A percentile compares a stretch with the other conserved stretches of the same genome.
phyloP scores from a whole-genome alignment of 352 stramenopile species.

The Phytophthora pseudosyringae region DNA sequence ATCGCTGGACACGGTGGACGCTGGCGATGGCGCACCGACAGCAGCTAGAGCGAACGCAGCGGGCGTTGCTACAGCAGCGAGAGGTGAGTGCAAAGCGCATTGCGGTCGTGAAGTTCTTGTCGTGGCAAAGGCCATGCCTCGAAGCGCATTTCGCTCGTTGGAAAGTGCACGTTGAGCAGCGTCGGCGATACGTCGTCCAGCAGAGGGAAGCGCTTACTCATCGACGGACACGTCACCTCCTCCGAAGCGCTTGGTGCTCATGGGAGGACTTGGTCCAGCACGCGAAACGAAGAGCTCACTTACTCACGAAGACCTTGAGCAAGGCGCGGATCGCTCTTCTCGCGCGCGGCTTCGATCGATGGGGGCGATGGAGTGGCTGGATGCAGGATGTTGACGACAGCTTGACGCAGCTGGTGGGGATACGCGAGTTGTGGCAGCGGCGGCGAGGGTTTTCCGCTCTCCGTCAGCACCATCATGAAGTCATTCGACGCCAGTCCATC shows the following conservation, averaged over 20 bases:
- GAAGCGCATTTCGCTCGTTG: slow-evolving; percentile 34
- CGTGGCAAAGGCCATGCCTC: slow-evolving; percentile 39
- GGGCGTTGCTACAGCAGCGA: slow-evolving; percentile 9
- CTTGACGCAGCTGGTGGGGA: slow-evolving; percentile 21
- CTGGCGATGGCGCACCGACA: slow-evolving; percentile 9
- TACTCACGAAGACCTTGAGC: slow-evolving; percentile 6
- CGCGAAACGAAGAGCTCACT: slow-evolving; percentile 15
- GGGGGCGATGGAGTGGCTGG: slow-evolving; percentile 17
- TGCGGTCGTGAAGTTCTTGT: slow-evolving; percentile 29
- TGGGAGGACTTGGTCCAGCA: slow-evolving; percentile 9
- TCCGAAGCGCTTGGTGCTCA: slow-evolving; percentile 19
- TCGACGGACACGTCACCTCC: not conserved
- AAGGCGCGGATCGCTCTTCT: slow-evolving; percentile 9
- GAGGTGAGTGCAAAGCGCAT: slow-evolving; percentile 28
- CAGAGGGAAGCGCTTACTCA: slow-evolving; percentile 5
- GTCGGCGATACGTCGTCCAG: slow-evolving; percentile 15
- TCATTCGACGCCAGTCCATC: slow-evolving; percentile 43
- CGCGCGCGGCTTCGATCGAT: slow-evolving; percentile 15
- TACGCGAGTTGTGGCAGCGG: slow-evolving; percentile 20
- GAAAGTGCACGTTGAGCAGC: slow-evolving; percentile 25
- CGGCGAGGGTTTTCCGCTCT: slow-evolving; percentile 30
- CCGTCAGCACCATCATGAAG: slow-evolving; percentile 29
- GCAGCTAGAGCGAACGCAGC: slow-evolving; percentile 19
- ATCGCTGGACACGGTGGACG: slow-evolving; percentile 19
- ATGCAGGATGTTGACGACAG: slow-evolving; percentile 6